Evolutionary conservation across 108 stramenopile genomes (phyloP), one percentile per base, ranked within the genome.

Genomic region (Craspedostauros australis): DNA sequence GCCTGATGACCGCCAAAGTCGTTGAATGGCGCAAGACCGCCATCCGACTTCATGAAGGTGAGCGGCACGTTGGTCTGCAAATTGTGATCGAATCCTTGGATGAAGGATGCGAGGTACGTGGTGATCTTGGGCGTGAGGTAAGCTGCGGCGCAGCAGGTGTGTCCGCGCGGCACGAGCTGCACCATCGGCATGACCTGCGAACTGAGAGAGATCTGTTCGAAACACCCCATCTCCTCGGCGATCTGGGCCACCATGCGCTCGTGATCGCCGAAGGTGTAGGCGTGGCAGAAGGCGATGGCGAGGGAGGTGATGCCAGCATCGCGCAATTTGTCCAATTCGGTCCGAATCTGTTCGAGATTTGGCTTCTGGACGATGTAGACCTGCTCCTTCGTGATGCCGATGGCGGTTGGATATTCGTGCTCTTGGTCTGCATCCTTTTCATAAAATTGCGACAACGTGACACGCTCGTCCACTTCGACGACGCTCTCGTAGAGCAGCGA

Each of bases 11-110:
- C 98, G 47, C 83, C 83, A 75, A 99, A 99, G 39, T 79, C 75
- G 48, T 73, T 66, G 19, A 95, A 84, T 6, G 93, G 95, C 5
- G 96, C 94, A 50, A 99, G 70, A 16, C 98, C 98, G 4, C 98
- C 98, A 71, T 99, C 98, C 38, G 83, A 86, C 58, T 96, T 96
- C 98, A 99, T 99, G 58, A 98, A 99, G 19, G 69, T 74, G 37
- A 98, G 60, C 31, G 87, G 76, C 20, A 94, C 90, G 16, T 83
- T 77, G 15, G 53, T 46, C 48, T 72, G 48, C 1, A 90, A 59
- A 37, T 79, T 70, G n/a, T 68, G 76, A 57, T 88, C 94, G 67
- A 99, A 97, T 4, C 98, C 98, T 26, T 77, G 64, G 12, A 46
- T 55, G 54, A 99, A 99, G 32, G 77, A 70, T 16, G 56, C 57